Evolutionary conservation across 2,329 filamentous ascomycete species (phyloP), one percentile per base, ranked within the genome.

Genomic region (Sphaerulina musiva): DNA sequence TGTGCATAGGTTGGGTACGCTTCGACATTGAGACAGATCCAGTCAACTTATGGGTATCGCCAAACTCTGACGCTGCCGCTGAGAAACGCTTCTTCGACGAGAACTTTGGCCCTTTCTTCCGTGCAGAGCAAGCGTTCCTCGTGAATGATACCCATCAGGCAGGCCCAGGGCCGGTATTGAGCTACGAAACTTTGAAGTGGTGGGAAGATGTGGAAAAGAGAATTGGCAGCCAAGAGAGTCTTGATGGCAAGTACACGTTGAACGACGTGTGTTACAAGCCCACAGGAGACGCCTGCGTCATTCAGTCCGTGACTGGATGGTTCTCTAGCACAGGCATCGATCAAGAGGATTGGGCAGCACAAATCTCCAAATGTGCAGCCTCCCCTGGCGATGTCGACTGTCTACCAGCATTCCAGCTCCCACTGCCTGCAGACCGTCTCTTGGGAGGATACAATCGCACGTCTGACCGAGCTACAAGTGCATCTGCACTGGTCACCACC

Each of bases 211-310:
- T 97, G 1, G 93, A 98, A 69, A 81, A 83, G 62, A 84, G 85
- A 46, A 82, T 97, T 36, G 79, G 80, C 53, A 78, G 81, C 40
- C 78, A 95, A 53, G 86, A 86, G 68, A 89, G 90, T 2, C 68
- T 80, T 11, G 76, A 83, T 17, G 83, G 81, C 49, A 85, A 82
- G 6, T 80, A 86, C 50, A 85, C 80, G 0, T 77, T 98, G 2
- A 77, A 89, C 26, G 87, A 97, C 66, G 81, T 98, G 12, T 98
- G 93, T 74, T 92, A 95, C 73, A 96, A 96, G 68, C 95, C 95
- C 1, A 89, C 87, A 0, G 89, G 88, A 0, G 81, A 89, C 62
- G 89, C 86, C 11, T 98, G 93, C 64, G 91, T 96, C 4, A 82
- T 98, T 1, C 92, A 98, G 68, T 95, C 91, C 0, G 75, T 97